A percentile compares a stretch with the other conserved stretches of the same genome.
phyloP scores from a whole-genome alignment of 495 filamentous ascomycete genomes.

The Sphaerosporella brunnea region DNA sequence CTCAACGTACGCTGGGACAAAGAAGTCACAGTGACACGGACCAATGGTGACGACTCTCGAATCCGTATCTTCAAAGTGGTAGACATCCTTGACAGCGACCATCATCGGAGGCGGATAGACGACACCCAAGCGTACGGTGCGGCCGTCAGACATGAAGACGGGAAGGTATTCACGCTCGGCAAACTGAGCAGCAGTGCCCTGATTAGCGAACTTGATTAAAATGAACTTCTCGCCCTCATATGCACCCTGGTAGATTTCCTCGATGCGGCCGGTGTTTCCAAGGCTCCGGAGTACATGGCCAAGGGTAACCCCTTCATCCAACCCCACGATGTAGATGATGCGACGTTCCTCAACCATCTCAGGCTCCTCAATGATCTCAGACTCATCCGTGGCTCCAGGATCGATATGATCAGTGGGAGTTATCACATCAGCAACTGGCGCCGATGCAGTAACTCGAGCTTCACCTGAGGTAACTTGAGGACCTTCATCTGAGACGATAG shows the following conservation, averaged over 20 bases:
- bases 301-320: background rate
- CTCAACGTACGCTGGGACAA: background rate
- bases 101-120: background rate
- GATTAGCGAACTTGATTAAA: background rate
- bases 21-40: background rate
- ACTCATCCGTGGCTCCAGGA: background rate
- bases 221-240: no score
- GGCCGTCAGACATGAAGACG: background rate
- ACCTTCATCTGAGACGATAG: no score
- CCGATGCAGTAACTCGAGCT: background rate
- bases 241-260: background rate
- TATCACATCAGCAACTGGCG: background rate
- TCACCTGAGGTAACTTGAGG: background rate
- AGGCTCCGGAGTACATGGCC: background rate
- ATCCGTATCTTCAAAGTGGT: background rate
- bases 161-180: background rate
- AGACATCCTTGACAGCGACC: background rate
- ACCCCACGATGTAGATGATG: background rate
- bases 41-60: background rate
- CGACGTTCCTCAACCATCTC: background rate
- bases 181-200: background rate
- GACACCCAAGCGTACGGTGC: background rate
- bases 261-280: slow-evolving; percentile 3
- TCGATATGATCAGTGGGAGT: background rate
- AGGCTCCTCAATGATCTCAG: no score